A percentile compares a stretch with the other conserved stretches of the same genome.
Conservation (phyloP, 164 flowering plant species). For the Macadamia tetraphylla region DNA sequence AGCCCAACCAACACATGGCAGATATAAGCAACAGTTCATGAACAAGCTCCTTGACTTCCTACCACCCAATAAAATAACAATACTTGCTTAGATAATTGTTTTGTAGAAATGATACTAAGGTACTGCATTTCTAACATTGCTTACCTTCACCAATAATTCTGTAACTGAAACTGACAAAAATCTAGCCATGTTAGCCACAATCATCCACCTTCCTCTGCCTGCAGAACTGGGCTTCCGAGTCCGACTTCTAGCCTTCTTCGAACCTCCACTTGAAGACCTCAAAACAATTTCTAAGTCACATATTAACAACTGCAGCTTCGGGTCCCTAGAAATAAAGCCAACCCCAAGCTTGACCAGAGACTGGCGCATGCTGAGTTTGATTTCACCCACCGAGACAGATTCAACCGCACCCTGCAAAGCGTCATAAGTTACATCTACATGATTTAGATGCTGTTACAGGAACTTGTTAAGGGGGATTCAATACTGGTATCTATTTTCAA, state of each 20-base stretch:
- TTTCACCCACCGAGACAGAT: conserved; percentile 84
- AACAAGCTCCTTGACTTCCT: no score
- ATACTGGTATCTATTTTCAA: background rate
- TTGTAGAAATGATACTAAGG: background rate
- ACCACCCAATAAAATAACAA: no score
- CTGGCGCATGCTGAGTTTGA: conserved; percentile 82
- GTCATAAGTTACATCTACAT: conserved; percentile 7
- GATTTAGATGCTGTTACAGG: conserved; percentile 1
- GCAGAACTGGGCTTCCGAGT: conserved; percentile 53
- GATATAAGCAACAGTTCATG: background rate
- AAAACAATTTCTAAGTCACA: conserved; percentile 80
- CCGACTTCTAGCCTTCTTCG: conserved; percentile 36
- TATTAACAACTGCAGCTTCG: conserved; percentile 77
- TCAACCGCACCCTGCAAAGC: conserved; percentile 70
- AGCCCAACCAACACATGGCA: no score
- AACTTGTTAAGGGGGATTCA: background rate
- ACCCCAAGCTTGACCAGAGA: conserved; percentile 86
- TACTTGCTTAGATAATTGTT: no score
- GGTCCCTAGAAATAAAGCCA: conserved; percentile 81
- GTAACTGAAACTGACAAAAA: conserved; percentile 79
- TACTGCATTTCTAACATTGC: conserved; percentile 1
- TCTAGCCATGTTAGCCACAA: conserved; percentile 87
- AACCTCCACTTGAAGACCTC: conserved; percentile 47
- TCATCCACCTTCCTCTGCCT: conserved; percentile 93
- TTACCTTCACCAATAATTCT: conserved; percentile 81